Percentiles rank a stretch among this genome's conserved stretches.
phyloP scores from a whole-genome alignment of 2,329 filamentous ascomycete genomes.

The Pseudogymnoascus sp. region DNA sequence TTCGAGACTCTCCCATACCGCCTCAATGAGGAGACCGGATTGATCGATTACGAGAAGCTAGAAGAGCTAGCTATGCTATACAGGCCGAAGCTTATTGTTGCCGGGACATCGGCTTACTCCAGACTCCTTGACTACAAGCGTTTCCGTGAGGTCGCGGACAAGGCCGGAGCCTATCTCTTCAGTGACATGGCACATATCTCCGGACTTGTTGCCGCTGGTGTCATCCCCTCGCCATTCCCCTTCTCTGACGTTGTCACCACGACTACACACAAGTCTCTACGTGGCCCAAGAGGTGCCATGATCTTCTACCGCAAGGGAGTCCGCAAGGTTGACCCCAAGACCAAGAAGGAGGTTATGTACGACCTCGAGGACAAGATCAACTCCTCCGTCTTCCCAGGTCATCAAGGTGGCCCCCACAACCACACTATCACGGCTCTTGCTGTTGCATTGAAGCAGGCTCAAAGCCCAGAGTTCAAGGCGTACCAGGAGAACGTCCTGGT shows the following conservation, averaged over 20 bases:
- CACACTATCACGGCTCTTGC: conserved; percentile 96
- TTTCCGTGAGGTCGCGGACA: conserved; percentile 85
- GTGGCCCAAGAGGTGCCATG: conserved; percentile 90
- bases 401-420: conserved; percentile 97
- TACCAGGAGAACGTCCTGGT: conserved; percentile 87
- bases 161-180: conserved; percentile 83
- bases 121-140: conserved; percentile 89
- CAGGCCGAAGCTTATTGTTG: conserved; percentile 90
- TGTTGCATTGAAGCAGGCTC: conserved; percentile 89
- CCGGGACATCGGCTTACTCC: conserved; percentile 92
- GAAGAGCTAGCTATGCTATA: conserved; percentile 83
- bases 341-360: conserved; percentile 76
- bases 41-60: conserved; percentile 90
- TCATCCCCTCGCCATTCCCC: conserved; percentile 81
- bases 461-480: conserved; percentile 77
- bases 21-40: conserved; percentile 77
- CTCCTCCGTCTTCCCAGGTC: conserved; percentile 91
- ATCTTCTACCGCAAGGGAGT: conserved; percentile 98
- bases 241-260: conserved; percentile 94
- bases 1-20: conserved; percentile 97
- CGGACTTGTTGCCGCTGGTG: conserved; percentile 83
- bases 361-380: conserved; percentile 93
- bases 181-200: conserved; percentile 98
- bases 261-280: conserved; percentile 94
- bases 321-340: conserved; percentile 60